Base-by-base conservation (phyloP, 2,329 filamentous ascomycete species). In the Leptographium radiaticola region DNA sequence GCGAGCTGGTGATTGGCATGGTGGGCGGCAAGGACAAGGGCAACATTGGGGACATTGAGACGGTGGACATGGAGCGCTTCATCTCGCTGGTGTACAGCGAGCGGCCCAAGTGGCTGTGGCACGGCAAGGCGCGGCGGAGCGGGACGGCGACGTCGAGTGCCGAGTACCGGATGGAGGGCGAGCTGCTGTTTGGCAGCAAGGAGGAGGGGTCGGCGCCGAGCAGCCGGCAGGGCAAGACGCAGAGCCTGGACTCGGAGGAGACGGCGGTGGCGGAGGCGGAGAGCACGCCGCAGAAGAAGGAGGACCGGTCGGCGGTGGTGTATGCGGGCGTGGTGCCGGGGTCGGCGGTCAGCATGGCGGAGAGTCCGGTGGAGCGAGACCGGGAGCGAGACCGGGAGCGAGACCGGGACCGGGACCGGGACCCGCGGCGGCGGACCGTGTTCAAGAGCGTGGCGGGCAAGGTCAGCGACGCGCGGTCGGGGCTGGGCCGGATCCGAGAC, bases 1-100 rank as follows among this genome's bases (percentile, higher is more conserved):
- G 90, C 49, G 91, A 96, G 66, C 87, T 96, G 70, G 85, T 96
- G 48, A 89, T 95, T 74, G 90, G 89, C n/a, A 94, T 95, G 75
- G 89, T 95, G 7, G 86, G 84, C 42, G 83, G 86, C 31, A 83
- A 85, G 49, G 89, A 95, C 61, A 94, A 94, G 68, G 88, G 84
- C 54, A 88, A 89, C 4, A 90, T 97, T 59, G 86, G 87, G 5
- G 91, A 96, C 62, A 84, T 96, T 39, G 93, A 98, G 69, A 97
- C 90, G 1, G 75, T 89, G 11, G 89, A 97, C 63, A 81, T 96
- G 53, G 89, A 95, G 61, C 82, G 76, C 47, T 95, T 97, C 60
- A 77, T 88, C 49, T 81, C 81, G 56, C 74, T 95, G 31, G 80
- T 86, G 0, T 84, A 83, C 57, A 91, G 93, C 38, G 87, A 93